Evolutionary conservation across 306 rosid species (phyloP).

Genomic region (Casuarina cunninghamiana): DNA sequence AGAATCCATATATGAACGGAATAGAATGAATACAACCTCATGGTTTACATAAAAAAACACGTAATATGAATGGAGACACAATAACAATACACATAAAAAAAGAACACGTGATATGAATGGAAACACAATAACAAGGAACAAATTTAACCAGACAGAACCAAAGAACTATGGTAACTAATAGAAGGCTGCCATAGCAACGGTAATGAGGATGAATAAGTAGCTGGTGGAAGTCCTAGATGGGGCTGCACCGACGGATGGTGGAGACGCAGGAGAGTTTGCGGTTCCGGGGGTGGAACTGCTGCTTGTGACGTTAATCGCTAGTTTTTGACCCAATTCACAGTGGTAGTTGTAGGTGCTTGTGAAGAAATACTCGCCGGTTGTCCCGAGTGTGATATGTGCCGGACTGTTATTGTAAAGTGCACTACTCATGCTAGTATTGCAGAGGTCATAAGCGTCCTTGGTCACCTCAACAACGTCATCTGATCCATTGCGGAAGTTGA

Average conservation of each 20-base stretch:
- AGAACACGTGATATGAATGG: background rate
- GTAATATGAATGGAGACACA: too few relatives aligned
- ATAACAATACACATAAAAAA: too few relatives aligned
- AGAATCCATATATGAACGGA: too few relatives aligned
- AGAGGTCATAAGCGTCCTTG: slow-evolving; percentile 41
- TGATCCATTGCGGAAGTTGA: slow-evolving; percentile 37
- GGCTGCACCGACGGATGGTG: slow-evolving; percentile 33
- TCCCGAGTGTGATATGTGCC: slow-evolving; percentile 29
- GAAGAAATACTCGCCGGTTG: slow-evolving; percentile 47
- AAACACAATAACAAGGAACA: background rate
- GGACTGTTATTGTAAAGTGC: slow-evolving; percentile 38
- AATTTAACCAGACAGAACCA: background rate
- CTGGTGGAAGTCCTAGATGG: slow-evolving; percentile 20
- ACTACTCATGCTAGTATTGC: slow-evolving; percentile 35
- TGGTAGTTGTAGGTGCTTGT: slow-evolving; percentile 43
- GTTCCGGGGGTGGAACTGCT: background rate
- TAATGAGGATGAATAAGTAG: slow-evolving; percentile 20
- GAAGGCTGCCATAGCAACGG: slow-evolving; percentile 33
- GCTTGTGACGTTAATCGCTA: slow-evolving; percentile 49
- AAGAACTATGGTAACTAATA: background rate
- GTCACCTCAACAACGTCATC: slow-evolving; percentile 55
- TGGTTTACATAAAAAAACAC: too few relatives aligned
- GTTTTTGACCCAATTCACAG: slow-evolving; percentile 53
- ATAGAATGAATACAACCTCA: too few relatives aligned
- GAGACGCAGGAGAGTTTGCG: slow-evolving; percentile 25